A percentile compares a stretch with the other conserved stretches of the same genome.
Conservation (phyloP, 441 rosid genomes). For the Pelargonium exstipulatum region DNA sequence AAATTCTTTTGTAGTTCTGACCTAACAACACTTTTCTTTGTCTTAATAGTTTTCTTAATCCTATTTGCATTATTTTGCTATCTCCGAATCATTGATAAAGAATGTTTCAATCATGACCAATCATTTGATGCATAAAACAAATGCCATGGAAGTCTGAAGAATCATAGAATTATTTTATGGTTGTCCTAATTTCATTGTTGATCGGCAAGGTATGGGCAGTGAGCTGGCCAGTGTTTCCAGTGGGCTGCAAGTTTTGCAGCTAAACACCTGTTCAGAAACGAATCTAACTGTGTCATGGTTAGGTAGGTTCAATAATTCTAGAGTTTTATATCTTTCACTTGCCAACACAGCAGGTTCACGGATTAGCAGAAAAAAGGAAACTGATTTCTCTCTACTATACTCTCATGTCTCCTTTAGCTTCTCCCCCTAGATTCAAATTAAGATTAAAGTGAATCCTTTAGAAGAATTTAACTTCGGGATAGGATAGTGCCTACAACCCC, state of each 20-base stretch:
- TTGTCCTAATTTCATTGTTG: not conserved
- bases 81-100: conserved; percentile 3
- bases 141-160: conserved; percentile 3
- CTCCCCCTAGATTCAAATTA: not conserved
- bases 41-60: not conserved
- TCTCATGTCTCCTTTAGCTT: not conserved
- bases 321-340: conserved; percentile 17
- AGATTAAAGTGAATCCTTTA: not conserved
- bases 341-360: conserved; percentile 28
- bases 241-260: conserved; percentile 11
- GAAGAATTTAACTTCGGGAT: too few relatives aligned
- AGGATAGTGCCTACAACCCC: too few relatives aligned
- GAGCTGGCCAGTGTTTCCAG: conserved; percentile 11
- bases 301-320: conserved; percentile 16
- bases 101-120: conserved; percentile 11
- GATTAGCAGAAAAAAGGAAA: not conserved
- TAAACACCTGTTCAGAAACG: conserved; percentile 12
- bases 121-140: conserved; percentile 29
- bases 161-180: conserved; percentile 5
- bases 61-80: not conserved
- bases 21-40: not conserved
- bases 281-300: conserved; percentile 22
- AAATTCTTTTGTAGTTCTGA: not conserved
- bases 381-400: not conserved
- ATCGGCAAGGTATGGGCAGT: conserved; percentile 15